phyloP scores from a whole-genome alignment of 768 basidiomycete species.

The Imleria badia region DNA sequence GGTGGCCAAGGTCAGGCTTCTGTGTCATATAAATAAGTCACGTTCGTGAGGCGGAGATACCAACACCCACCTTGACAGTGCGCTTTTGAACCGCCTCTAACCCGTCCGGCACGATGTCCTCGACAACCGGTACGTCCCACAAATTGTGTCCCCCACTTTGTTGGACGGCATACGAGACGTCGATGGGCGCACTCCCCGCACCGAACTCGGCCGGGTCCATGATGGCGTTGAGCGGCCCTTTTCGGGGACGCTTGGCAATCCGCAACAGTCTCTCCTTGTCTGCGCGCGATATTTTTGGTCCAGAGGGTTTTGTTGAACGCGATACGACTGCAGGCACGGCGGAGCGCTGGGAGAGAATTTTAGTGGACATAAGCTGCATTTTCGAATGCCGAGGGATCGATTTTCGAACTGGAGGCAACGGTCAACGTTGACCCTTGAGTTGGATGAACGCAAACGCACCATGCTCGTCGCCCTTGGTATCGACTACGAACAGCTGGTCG shows the following conservation, averaged over 20 bases:
- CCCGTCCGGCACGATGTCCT: slow-evolving; percentile 43
- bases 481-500: slow-evolving; percentile 76
- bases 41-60: background rate
- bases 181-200: slow-evolving; percentile 62
- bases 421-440: too few species aligned
- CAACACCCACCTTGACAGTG: slow-evolving; percentile 51
- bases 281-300: slow-evolving; percentile 48
- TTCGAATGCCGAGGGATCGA: slow-evolving; percentile 54
- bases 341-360: slow-evolving; percentile 82
- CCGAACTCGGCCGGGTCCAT: slow-evolving; percentile 68
- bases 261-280: slow-evolving; percentile 76
- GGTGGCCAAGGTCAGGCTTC: slow-evolving; percentile 49
- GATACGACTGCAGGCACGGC: slow-evolving; percentile 84
- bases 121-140: slow-evolving; percentile 44
- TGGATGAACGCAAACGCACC: slow-evolving; percentile 42
- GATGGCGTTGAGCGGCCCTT: slow-evolving; percentile 70
- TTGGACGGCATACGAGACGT: slow-evolving; percentile 67
- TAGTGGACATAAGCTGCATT: slow-evolving; percentile 60
- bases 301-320: slow-evolving; percentile 34
- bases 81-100: slow-evolving; percentile 37
- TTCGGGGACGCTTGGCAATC: slow-evolving; percentile 70
- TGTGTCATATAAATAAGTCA: slow-evolving; percentile 22
- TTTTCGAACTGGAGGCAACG: slow-evolving; percentile 50
- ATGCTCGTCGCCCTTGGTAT: slow-evolving; percentile 74
- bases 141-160: slow-evolving; percentile 66